Evolutionary conservation across 176 grass and related monocot species (phyloP), one percentile per base, ranked within the genome.

Genomic region (Rhipidocladum racemiflorum): DNA sequence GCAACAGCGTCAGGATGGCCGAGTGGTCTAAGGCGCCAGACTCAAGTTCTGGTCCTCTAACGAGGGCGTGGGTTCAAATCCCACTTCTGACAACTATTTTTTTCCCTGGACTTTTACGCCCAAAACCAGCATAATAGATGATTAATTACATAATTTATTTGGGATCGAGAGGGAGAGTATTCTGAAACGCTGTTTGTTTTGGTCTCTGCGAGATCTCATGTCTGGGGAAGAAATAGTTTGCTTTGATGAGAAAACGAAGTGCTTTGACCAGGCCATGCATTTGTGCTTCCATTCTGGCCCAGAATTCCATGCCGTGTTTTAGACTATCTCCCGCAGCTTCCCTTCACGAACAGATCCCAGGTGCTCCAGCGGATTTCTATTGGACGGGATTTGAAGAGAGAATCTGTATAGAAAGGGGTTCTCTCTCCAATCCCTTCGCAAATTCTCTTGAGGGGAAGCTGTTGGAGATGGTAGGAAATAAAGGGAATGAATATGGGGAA

Each of bases 11-110:
- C 92, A 93, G 95, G 92, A 95, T 95, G 95, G 92, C 95, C 87
- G 95, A 98, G 92, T 93, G 92, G 95, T 98, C 95, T 93, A 98
- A 98, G 87, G 92, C 96, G 96, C 89, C 92, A 98, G 92, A 95
- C 96, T 99, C 96, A 99, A 99, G 96, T 99, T 95, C 92, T 99
- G 96, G 92, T 99, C 87, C 88, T 99, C 92, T 83, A 59, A 73
- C 84, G 89, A 94, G 92, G 75, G 92, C 92, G 89, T 94, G 83
- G 92, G 92, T 91, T 94, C 92, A 94, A 94, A 94, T 84, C 92
- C 89, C 92, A 94, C 92, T 94, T 91, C 92, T 91, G 92, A 91
- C 92, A 90, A 0, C 1, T 0, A 0, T 1, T 14, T 44, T 20
- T 20, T 49, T 49, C 6, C 6, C 6, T 50, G 1, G 17, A 1